A percentile compares a stretch with the other conserved stretches of the same genome.
These are phyloP conservation scores for Phaeosphaeriaceae sp. DNA, from an alignment of 2,329 filamentous ascomycete genomes.

Conservation along the genomic window DNA sequence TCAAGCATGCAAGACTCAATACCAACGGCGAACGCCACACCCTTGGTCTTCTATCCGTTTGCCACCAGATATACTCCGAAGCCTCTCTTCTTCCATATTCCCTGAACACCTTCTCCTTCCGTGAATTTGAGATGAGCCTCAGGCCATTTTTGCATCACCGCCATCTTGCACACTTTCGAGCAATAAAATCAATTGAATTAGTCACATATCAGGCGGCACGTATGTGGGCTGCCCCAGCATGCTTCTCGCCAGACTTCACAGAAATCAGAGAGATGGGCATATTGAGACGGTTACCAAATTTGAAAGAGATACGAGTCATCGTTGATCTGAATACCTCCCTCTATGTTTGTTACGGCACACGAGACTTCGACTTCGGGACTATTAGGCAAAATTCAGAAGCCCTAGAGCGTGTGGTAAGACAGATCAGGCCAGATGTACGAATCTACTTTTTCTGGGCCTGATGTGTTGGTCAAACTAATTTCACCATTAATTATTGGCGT, in stretches of 20 bases:
- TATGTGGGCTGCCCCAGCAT: background rate
- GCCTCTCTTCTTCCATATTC: background rate
- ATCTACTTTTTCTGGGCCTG: background rate
- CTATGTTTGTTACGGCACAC: background rate
- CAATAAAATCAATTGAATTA: background rate
- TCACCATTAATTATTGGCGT: too few species aligned
- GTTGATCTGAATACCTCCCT: background rate
- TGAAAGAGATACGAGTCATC: background rate
- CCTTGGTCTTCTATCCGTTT: constrained; percentile 10
- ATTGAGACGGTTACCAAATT: background rate
- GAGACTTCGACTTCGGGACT: background rate
- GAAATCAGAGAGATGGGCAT: background rate
- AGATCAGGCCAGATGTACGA: background rate
- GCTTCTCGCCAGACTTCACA: background rate
- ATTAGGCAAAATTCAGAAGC: background rate
- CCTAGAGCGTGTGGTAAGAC: background rate
- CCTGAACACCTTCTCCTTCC: constrained; percentile 10
- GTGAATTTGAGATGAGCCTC: background rate
- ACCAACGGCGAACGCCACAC: background rate
- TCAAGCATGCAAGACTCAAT: background rate
- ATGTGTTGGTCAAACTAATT: background rate
- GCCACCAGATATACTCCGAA: constrained; percentile 16
- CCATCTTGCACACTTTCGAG: background rate
- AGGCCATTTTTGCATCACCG: background rate
- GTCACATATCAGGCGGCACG: background rate